A percentile compares a stretch with the other conserved stretches of the same genome.
Evolutionary conservation across 345 rosid genomes (phyloP).

Genomic region (Citrus mangshanensis): DNA sequence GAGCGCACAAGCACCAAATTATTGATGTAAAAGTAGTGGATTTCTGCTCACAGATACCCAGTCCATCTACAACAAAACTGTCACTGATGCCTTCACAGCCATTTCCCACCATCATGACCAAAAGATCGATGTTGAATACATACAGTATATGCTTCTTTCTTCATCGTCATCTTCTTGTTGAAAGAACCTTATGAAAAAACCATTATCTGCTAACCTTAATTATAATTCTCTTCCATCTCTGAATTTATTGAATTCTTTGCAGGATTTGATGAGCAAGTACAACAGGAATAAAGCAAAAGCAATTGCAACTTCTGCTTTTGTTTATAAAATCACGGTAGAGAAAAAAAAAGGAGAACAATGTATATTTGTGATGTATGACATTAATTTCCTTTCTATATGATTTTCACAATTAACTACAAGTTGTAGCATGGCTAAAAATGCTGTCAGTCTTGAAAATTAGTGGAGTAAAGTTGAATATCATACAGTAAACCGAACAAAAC

Average conservation of each 20-base stretch:
- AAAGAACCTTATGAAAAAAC: neutral
- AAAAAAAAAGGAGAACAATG: neutral
- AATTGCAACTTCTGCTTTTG: constrained; percentile 3
- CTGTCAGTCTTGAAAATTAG: neutral
- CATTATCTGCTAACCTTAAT: neutral
- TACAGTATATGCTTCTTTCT: constrained; percentile 22
- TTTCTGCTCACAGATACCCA: constrained; percentile 27
- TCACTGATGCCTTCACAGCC: constrained; percentile 26
- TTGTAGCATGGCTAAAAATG: neutral
- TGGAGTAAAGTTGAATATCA: neutral
- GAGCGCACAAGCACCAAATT: constrained; percentile 18
- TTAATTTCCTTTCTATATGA: neutral
- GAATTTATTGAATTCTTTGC: neutral
- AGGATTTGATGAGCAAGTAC: constrained; percentile 1
- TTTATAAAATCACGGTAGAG: neutral
- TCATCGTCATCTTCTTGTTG: neutral
- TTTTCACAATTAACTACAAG: neutral
- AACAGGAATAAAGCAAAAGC: neutral
- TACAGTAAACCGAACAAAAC: neutral
- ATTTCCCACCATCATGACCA: constrained; percentile 10
- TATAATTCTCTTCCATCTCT: neutral
- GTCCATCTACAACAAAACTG: constrained; percentile 29
- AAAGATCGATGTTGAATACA: constrained; percentile 34
- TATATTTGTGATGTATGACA: neutral
- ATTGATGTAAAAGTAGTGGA: constrained; percentile 36